These are phyloP conservation scores for Plasmodium gaboni DNA, from an alignment of 169 alveolate species.

Conservation along the genomic window DNA sequence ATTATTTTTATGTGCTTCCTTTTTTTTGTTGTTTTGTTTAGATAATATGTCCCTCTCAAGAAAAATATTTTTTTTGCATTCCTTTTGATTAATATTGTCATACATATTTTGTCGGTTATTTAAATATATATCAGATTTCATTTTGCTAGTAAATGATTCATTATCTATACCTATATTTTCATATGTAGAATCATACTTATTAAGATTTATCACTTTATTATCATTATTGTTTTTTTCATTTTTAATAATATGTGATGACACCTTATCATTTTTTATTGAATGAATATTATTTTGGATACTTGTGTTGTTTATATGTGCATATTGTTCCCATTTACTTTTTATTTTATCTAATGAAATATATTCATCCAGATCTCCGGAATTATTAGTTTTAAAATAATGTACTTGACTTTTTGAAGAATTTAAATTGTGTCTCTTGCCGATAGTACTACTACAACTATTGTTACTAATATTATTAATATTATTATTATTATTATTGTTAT, in stretches of 20 bases:
- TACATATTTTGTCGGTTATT: not conserved
- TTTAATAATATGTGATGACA: not conserved
- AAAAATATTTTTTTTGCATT: no score
- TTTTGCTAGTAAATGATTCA: conserved; percentile 21
- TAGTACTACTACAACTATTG: not conserved
- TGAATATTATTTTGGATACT: not conserved
- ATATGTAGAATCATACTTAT: no score
- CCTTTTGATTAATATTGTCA: not conserved
- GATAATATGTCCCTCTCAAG: not conserved
- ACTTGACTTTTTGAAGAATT: conserved; percentile 58
- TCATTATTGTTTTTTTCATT: not conserved
- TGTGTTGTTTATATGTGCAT: conserved; percentile 10
- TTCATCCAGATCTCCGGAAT: conserved; percentile 6
- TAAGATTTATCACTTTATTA: no score
- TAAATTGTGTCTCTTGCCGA: not conserved
- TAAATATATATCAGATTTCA: conserved; percentile 29
- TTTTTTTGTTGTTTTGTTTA: not conserved
- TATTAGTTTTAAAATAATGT: conserved; percentile 1
- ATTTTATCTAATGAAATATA: conserved; percentile 25
- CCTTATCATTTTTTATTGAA: conserved; percentile 12
- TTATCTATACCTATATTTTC: not conserved
- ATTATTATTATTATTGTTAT: not conserved
- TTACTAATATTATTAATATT: not conserved
- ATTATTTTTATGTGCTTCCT: not conserved
- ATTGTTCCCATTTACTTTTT: conserved; percentile 58